Conservation (phyloP, 805 yeast genomes). For the Starmerella bombicola region DNA sequence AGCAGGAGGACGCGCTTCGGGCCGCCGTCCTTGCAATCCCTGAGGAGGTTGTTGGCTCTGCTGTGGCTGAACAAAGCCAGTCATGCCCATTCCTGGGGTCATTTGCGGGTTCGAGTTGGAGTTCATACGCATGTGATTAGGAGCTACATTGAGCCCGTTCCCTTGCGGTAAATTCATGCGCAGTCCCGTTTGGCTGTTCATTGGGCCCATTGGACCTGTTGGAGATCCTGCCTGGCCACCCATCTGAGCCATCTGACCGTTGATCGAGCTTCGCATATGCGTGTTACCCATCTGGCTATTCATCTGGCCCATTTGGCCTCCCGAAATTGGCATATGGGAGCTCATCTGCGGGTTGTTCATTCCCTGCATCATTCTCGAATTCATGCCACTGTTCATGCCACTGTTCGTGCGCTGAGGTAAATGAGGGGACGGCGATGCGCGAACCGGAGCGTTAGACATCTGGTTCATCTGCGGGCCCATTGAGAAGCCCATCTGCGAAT, state of each 20-base stretch:
- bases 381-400: slow-evolving; percentile 1
- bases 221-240: neutral
- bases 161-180: neutral
- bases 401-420: neutral
- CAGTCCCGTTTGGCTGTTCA: neutral
- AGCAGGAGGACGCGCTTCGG: no score
- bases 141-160: neutral
- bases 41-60: neutral
- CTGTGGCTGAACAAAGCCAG: neutral
- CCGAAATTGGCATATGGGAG: neutral
- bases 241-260: slow-evolving; percentile 1
- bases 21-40: slow-evolving; percentile 4
- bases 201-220: neutral
- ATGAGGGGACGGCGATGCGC: slow-evolving; percentile 2
- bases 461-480: slow-evolving; percentile 5
- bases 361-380: neutral
- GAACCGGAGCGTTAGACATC: neutral
- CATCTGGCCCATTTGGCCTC: slow-evolving; percentile 1
- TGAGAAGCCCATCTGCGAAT: neutral
- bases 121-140: neutral
- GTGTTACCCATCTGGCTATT: neutral
- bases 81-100: neutral
- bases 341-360: neutral
- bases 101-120: neutral
- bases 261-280: neutral